Evolutionary conservation across 2,329 filamentous ascomycete species (phyloP), one percentile per base, ranked within the genome.

Genomic region (Rutstroemia sp.): DNA sequence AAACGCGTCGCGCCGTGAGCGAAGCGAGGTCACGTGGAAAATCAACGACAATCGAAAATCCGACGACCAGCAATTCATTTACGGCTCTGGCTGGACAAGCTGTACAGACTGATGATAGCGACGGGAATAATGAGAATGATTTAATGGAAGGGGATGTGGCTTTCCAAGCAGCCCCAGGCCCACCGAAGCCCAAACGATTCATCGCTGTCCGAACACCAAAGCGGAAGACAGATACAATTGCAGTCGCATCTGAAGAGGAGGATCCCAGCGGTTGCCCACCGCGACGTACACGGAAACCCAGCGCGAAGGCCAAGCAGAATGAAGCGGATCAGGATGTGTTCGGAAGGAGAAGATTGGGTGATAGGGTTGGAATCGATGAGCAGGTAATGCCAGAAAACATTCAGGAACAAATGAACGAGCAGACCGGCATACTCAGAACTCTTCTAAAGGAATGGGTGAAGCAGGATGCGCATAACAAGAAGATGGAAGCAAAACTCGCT

Each of bases 301-400:
- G 49, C 27, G 38, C 49, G 38, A 52, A 52, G 49, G 49, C 49
- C 16, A 52, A 44, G 38, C 49, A 52, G 49, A 52, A 52, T 52
- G 38, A 27, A 40, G 49, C 12, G 36, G 25, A 23, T 52, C 49
- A 23, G 34, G 23, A 40, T 44, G 30, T 44, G n/a, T 12, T 40
- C 23, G 49, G 27, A 21, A 19, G n/a, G n/a, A 25, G n/a, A 21
- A 52, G 49, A n/a, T n/a, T 44, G 38, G 30, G 40, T n/a, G 38
- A 10, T 30, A 30, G 27, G 27, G 27, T 30, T 9, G 27, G 27
- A 9, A 10, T 10, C 27, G 27, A 30, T 8, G 27, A 30, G 27
- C 27, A 30, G 27, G 27, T 6, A 30, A 2, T 30, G 2, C 27
- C 27, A 3, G 27, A 30, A 30, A 30, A 30, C 27, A 30, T 30